Conservation (phyloP, 2,329 filamentous ascomycete genomes). For the Periglandula ipomoeae region DNA sequence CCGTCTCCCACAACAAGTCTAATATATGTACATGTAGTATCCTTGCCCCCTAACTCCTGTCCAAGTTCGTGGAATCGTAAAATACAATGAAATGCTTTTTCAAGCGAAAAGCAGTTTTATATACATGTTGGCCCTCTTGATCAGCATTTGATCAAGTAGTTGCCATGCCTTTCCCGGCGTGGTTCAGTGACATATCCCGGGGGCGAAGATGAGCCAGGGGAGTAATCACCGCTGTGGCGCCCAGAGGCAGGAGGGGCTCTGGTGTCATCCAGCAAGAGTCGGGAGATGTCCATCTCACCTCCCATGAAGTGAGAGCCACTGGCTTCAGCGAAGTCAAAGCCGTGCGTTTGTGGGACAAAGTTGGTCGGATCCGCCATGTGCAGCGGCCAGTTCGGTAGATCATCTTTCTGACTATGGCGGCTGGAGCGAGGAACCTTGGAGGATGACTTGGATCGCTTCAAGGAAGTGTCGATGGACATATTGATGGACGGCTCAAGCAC, state of each 20-base stretch:
- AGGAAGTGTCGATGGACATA: slow-evolving; percentile 38
- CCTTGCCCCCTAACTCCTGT: slow-evolving; percentile 7
- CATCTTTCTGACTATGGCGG: slow-evolving; percentile 35
- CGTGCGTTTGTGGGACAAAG: slow-evolving; percentile 15
- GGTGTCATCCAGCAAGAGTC: slow-evolving; percentile 47
- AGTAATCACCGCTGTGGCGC: slow-evolving; percentile 18
- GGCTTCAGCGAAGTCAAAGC: slow-evolving; percentile 37
- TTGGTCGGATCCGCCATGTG: slow-evolving; percentile 23
- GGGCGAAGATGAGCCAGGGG: slow-evolving; percentile 16
- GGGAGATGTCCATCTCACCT: slow-evolving; percentile 54
- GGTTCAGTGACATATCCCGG: slow-evolving; percentile 10
- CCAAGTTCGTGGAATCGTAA: slow-evolving; percentile 4
- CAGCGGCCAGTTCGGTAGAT: slow-evolving; percentile 34
- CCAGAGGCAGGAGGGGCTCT: slow-evolving; percentile 18
- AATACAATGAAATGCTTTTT: background rate
- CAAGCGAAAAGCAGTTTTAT: background rate
- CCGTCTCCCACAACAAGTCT: slow-evolving; percentile 1
- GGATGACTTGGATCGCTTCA: slow-evolving; percentile 29
- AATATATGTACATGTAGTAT: slow-evolving; percentile 3
- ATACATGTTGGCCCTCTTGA: background rate
- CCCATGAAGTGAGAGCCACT: slow-evolving; percentile 30
- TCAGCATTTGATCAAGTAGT: slow-evolving; percentile 12
- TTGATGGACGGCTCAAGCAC: slow-evolving; percentile 43
- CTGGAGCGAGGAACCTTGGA: slow-evolving; percentile 31
- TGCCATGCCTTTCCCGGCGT: slow-evolving; percentile 12